Evolutionary conservation across 257 asterid genomes (phyloP), one percentile per base, ranked within the genome.

Genomic region (Lithospermum erythrorhizon): DNA sequence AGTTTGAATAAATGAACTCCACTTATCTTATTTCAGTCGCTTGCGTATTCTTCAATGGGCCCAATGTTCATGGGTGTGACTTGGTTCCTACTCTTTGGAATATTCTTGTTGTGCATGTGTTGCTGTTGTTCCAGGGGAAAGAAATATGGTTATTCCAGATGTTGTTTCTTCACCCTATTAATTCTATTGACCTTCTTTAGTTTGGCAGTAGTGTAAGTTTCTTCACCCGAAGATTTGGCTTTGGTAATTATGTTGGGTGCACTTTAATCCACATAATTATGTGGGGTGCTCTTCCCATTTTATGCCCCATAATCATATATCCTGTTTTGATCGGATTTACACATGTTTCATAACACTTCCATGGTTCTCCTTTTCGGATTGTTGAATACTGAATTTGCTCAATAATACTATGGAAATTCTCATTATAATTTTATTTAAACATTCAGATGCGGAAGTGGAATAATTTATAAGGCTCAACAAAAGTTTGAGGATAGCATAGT

Each of bases 401-500:
- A n/a, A n/a, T n/a, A n/a, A n/a, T n/a, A n/a, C n/a, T n/a, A n/a
- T n/a, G n/a, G n/a, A 27, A 27, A 22, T n/a, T 53, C 10, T 35
- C 23, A n/a, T 17, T n/a, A 21, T 17, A n/a, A 11, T 20, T 13
- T 19, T 53, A n/a, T 20, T 53, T 53, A 9, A 19, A 30, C 19
- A 41, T 59, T 21, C 70, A 75, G 79, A 48, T 37, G 9, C 0
- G 76, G 76, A 10, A 29, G 35, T 49, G 53, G 16, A 20, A 47
- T 62, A 7, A 59, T 75, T 18, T 68, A 61, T 15, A 55, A 59
- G 41, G 77, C 73, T 27, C 69, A 79, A 54, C 72, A n/a, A 48
- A 70, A 63, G 63, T 79, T 75, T 29, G 66, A 70, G 48, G 25
- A 41, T 51, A 79, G 84, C 63, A 62, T 71, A 70, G 65, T 67